Conservation (phyloP, 176 grass and related monocot genomes). For the Secale cereale region DNA sequence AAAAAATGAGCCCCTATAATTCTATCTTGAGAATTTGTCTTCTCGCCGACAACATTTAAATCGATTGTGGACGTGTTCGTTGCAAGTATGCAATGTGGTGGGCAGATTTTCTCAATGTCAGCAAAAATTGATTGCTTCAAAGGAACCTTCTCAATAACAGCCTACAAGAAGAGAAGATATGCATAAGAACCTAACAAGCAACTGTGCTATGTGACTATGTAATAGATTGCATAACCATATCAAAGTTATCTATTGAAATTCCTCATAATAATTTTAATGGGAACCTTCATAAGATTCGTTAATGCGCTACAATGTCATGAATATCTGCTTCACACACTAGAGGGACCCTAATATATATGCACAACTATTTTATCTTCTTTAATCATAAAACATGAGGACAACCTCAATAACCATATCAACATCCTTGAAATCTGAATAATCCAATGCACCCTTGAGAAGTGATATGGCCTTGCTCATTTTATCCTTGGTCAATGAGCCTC, state of each 20-base stretch:
- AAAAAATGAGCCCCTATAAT: slow-evolving; percentile 99
- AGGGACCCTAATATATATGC: not conserved
- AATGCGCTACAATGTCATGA: not conserved
- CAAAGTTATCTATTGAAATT: not conserved
- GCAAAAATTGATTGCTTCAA: slow-evolving; percentile 98
- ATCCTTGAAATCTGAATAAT: slow-evolving; percentile 93
- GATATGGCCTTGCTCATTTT: slow-evolving; percentile 86
- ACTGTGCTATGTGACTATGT: not conserved
- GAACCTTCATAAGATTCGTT: not conserved
- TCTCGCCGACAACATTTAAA: slow-evolving; percentile 86
- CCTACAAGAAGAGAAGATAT: slow-evolving; percentile 41
- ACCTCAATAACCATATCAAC: slow-evolving; percentile 99
- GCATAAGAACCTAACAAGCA: slow-evolving; percentile 19
- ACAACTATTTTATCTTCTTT: not conserved
- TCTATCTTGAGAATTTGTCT: slow-evolving; percentile 81
- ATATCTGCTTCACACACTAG: not conserved
- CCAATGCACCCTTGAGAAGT: slow-evolving; percentile 76
- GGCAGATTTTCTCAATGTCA: slow-evolving; percentile 85
- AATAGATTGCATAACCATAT: slow-evolving; percentile 18
- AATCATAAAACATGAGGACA: not conserved
- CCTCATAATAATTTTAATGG: not conserved
- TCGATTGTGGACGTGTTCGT: slow-evolving; percentile 96
- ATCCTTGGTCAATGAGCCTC: slow-evolving; percentile 84
- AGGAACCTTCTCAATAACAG: slow-evolving; percentile 93
- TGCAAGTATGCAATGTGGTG: slow-evolving; percentile 90